Percentiles rank a stretch among this genome's conserved stretches.
phyloP scores from a whole-genome alignment of 2,329 filamentous ascomycete genomes.

The Mariannaea elegans region DNA sequence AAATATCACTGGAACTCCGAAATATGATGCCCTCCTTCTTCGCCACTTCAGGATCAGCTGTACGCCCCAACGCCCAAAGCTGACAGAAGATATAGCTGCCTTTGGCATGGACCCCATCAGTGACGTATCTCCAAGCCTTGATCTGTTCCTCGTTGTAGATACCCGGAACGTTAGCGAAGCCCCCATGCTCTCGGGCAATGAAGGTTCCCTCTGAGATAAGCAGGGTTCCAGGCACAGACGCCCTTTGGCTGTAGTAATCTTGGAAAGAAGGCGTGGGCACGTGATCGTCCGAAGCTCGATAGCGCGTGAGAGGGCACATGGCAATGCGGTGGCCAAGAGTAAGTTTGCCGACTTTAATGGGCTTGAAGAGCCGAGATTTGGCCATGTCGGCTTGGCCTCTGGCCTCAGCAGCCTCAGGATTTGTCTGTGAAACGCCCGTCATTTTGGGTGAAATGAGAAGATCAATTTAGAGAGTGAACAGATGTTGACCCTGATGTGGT shows the following conservation, averaged over 20 bases:
- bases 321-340: not conserved
- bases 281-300: slow-evolving; percentile 4
- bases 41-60: not conserved
- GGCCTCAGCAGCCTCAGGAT: no score
- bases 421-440: no score
- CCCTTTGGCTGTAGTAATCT: slow-evolving; percentile 9
- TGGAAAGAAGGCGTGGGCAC: not conserved
- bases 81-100: slow-evolving; percentile 69
- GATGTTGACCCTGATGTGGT: no score
- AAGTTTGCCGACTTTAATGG: not conserved
- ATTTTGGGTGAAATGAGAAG: no score
- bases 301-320: slow-evolving; percentile 5
- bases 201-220: not conserved
- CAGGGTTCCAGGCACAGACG: not conserved
- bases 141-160: slow-evolving; percentile 49
- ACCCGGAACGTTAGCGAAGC: slow-evolving; percentile 5
- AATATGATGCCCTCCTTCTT: not conserved
- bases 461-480: no score
- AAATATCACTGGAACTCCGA: not conserved
- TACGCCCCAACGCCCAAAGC: slow-evolving; percentile 66
- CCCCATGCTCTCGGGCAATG: not conserved
- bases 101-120: slow-evolving; percentile 70
- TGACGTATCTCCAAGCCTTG: slow-evolving; percentile 67
- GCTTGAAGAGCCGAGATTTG: not conserved
- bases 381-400: no score